phyloP scores from a whole-genome alignment of 441 rosid genomes.

The Corymbia citriodora region DNA sequence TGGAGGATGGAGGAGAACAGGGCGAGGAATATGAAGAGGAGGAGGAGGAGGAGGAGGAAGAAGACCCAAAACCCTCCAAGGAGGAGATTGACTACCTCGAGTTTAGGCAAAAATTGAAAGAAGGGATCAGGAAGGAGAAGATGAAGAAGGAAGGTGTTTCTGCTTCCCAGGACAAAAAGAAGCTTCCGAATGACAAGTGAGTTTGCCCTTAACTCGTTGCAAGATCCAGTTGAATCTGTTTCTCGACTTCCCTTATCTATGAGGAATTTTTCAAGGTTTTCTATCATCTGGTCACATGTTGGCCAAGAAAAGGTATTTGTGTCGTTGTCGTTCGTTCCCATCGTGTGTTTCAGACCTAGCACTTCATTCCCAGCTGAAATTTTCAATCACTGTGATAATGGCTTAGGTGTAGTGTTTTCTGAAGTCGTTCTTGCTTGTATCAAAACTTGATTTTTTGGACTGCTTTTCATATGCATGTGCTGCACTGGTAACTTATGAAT shows the following conservation, averaged over 20 bases:
- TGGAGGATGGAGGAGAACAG: constrained; percentile 38
- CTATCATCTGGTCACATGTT: neutral
- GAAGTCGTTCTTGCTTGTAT: neutral
- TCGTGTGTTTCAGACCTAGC: neutral
- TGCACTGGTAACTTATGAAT: neutral
- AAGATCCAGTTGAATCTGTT: neutral
- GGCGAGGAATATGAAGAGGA: constrained; percentile 22
- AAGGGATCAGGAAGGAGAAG: constrained; percentile 37
- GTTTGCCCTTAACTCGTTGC: constrained; percentile 9
- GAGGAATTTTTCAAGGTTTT: neutral
- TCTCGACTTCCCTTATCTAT: neutral
- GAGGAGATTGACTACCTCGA: constrained; percentile 69
- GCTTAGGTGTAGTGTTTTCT: neutral
- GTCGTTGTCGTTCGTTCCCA: neutral
- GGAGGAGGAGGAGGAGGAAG: constrained; percentile 24
- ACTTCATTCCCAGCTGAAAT: neutral
- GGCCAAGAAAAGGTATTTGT: neutral
- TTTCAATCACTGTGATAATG: neutral
- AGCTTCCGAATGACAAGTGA: constrained; percentile 55
- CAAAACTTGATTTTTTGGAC: neutral
- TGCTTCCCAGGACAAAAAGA: constrained; percentile 40
- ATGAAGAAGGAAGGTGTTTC: constrained; percentile 39
- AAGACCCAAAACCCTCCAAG: constrained; percentile 49
- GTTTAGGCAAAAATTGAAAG: constrained; percentile 59
- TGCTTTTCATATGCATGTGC: neutral